Percentiles rank a stretch among this genome's conserved stretches.
phyloP scores from a whole-genome alignment of 306 rosid species.

The Arachis hypogaea region DNA sequence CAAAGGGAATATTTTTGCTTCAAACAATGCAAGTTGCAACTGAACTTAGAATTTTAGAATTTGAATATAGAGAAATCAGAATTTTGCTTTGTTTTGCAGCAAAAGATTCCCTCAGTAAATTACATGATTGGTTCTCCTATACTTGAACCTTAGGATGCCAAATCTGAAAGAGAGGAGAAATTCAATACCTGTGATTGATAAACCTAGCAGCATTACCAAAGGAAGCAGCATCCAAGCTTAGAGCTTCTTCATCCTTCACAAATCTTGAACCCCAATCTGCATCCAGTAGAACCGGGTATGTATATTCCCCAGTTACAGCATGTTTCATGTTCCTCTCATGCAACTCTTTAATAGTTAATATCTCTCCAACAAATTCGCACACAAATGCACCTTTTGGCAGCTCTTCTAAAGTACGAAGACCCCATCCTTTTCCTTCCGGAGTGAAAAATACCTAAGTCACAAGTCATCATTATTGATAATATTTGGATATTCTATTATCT shows the following conservation, averaged over 20 bases:
- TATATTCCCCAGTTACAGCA: conserved; percentile 49
- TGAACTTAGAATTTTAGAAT: conserved; percentile 7
- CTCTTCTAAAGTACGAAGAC: conserved; percentile 84
- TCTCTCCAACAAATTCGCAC: conserved; percentile 88
- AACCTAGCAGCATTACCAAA: conserved; percentile 89
- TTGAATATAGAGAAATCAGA: neutral
- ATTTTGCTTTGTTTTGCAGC: neutral
- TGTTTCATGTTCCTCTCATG: conserved; percentile 59
- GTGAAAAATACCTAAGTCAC: conserved; percentile 76
- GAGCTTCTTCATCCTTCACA: conserved; percentile 67
- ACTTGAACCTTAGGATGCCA: conserved; percentile 24
- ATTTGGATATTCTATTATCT: neutral
- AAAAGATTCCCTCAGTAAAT: neutral
- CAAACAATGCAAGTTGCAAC: conserved; percentile 3
- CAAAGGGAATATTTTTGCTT: neutral
- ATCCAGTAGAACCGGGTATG: conserved; percentile 63
- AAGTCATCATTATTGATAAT: conserved; percentile 28
- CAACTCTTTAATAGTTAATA: conserved; percentile 68
- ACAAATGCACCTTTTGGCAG: conserved; percentile 93
- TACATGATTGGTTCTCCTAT: neutral
- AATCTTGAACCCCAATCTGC: conserved; percentile 71
- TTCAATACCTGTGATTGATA: conserved; percentile 85
- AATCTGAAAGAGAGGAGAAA: conserved; percentile 26
- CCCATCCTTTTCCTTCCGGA: conserved; percentile 93
- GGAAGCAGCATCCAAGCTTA: conserved; percentile 81